phyloP scores from a whole-genome alignment of 192 early-diverging fungal genomes.

The Coemansia erecta region DNA sequence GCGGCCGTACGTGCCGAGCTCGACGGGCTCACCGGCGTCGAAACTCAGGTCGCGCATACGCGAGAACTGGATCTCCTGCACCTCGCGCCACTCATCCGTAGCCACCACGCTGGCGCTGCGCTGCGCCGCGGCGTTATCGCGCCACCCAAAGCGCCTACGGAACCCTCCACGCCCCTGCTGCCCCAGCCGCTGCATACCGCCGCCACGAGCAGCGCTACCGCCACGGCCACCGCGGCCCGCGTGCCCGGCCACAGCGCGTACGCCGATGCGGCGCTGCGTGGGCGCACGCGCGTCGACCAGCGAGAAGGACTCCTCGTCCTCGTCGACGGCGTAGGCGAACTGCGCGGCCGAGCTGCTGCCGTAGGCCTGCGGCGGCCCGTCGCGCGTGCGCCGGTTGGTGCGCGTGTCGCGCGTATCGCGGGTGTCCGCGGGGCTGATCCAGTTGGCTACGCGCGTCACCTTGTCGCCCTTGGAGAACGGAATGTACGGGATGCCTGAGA shows the following conservation, averaged over 20 bases:
- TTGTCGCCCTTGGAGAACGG: conserved; percentile 96
- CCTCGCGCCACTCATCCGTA: conserved; percentile 83
- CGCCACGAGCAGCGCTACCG: conserved; percentile 41
- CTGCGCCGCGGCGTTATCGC: conserved; percentile 58
- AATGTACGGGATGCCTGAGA: conserved; percentile 86
- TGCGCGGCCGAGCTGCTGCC: conserved; percentile 78
- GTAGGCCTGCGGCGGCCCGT: conserved; percentile 68
- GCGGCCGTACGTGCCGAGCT: conserved; percentile 78
- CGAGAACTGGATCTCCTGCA: conserved; percentile 93
- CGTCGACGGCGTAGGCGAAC: conserved; percentile 85
- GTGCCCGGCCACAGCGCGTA: conserved; percentile 26
- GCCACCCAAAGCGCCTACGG: conserved; percentile 42
- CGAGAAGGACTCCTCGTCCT: conserved; percentile 95
- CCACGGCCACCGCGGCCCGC: conserved; percentile 42
- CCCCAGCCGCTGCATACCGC: conserved; percentile 24
- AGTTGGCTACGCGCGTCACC: conserved; percentile 92
- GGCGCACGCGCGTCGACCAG: conserved; percentile 60
- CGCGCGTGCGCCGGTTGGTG: conserved; percentile 49
- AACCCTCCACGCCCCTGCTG: conserved; percentile 32
- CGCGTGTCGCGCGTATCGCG: conserved; percentile 54
- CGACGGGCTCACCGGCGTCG: conserved; percentile 71
- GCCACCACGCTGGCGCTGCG: conserved; percentile 86
- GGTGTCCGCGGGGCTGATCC: conserved; percentile 72
- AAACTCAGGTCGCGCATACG: conserved; percentile 82
- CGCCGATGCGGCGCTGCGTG: conserved; percentile 26